Conservation (phyloP, 345 rosid species). For the Gossypium thurberi region DNA sequence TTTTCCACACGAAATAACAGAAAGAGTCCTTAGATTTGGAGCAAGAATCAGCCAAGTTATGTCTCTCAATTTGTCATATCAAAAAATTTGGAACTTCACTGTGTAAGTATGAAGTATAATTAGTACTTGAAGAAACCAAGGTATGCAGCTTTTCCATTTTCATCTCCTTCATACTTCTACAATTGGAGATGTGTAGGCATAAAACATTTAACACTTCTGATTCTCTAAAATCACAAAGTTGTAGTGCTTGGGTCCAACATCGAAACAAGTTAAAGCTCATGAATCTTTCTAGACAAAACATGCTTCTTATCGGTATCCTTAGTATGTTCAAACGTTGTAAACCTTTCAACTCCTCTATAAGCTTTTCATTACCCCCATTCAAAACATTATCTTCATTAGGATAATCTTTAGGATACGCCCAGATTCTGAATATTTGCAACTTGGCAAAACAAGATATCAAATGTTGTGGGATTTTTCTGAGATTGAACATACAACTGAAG, state of each 20-base stretch:
- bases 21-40: conserved; percentile 9
- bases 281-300: not conserved
- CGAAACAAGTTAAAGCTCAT: not conserved
- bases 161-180: not conserved
- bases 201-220: not conserved
- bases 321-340: not conserved
- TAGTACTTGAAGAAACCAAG: rapidly evolving
- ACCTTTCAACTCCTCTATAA: not conserved
- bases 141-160: not conserved
- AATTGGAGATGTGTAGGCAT: rapidly evolving
- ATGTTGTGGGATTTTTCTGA: not conserved
- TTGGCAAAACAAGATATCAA: not conserved
- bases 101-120: not conserved
- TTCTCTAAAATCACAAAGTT: not conserved
- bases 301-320: not conserved
- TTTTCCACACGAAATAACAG: not conserved
- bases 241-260: not conserved
- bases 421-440: not conserved
- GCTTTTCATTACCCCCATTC: not conserved
- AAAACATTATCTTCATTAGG: not conserved
- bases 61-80: not conserved
- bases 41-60: not conserved
- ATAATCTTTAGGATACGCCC: not conserved
- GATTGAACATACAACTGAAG: rapidly evolving
- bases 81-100: rapidly evolving